Base-by-base conservation (phyloP, 305 asterid species). In the Fraxinus dipetala region DNA sequence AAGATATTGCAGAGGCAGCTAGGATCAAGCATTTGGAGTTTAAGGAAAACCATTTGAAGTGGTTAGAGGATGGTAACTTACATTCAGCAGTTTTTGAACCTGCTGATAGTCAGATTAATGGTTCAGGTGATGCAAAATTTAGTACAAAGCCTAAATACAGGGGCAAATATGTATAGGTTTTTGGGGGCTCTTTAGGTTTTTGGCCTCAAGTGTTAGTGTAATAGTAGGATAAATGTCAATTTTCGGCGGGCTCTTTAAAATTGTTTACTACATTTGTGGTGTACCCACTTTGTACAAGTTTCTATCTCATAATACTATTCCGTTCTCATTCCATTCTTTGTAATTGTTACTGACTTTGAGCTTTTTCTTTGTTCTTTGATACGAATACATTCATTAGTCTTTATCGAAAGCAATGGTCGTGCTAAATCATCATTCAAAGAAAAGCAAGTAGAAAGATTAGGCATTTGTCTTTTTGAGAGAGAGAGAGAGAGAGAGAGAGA, bases 21-120 rank as follows among this genome's bases (percentile, higher is more conserved):
- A 89, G 82, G 85, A 83, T 90, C 78, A 79, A 85, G 78, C 99
- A 94, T 87, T 56, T 90, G 78, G 98, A 93, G 76, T 95, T 95
- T 83, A 92, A 83, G 84, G 96, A 90, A 40, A 92, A 95, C 83
- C 99, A 95, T 78, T 69, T 94, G 81, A 95, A 95, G 91, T 95
- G 98, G 98, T 77, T 95, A 72, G 97, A 95, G 83, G 98, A 94
- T 18, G 99, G 98, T 3, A 93, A 90, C 82, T 86, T 95, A 69
- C 98, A 92, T 89, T 93, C 99, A 14, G 97, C 96, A 1, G 93
- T 95, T 80, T 92, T 95, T 78, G 88, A 93, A 82, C 97, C 97
- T 36, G 81, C 84, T 6, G 93, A 93, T 40, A 28, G 22, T 10
- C 87, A 80, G 74, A 32, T 72, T 59, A 87, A 87, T 54, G 92